Evolutionary conservation across 2,329 filamentous ascomycete genomes (phyloP), one percentile per base, ranked within the genome.

Genomic region (Xylaria arbuscula): DNA sequence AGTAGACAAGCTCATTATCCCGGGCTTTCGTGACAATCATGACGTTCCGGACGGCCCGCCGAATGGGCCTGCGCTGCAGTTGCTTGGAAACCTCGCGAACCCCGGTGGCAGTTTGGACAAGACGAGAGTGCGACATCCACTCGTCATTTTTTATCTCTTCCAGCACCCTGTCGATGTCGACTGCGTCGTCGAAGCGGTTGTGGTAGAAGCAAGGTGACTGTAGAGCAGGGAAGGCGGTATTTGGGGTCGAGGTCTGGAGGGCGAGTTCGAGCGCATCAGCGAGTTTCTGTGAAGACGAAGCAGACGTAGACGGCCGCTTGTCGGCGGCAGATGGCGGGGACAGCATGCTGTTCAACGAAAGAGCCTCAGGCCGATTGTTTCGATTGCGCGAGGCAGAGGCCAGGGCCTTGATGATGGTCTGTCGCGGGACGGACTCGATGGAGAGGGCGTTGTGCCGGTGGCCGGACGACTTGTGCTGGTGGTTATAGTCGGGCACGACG

Each of bases 21-120:
- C 96, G 90, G 24, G 96, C 96, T 82, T 98, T 99, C 70, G 96
- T 99, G 72, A 99, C 93, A 76, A 99, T 97, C 96, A 99, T 98
- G 76, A 99, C 89, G 79, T 93, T 98, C 77, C 89, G 90, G 55
- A 99, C 94, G 11, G 94, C 94, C 73, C 94, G 91, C 81, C 93
- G 96, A 80, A 98, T 93, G 24, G 96, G 95, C 48, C 93, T 89
- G 64, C 95, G 90, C 82, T 97, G 95, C 67, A 99, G 86, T 82
- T 98, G 96, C 81, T 97, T 95, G 17, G 94, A 97, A 13, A 99
- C 94, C 81, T 99, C 96, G 62, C 96, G 90, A 22, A 99, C 96
- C 55, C 94, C 93, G 0, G 93, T 97, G 59, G 96, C 96, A 0
- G 96, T 99, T 83, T 98, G 95, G 76, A 98, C 93, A 50, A 99